phyloP scores from a whole-genome alignment of 371 early-diverging fungal genomes.

The Fennellomyces sp. region DNA sequence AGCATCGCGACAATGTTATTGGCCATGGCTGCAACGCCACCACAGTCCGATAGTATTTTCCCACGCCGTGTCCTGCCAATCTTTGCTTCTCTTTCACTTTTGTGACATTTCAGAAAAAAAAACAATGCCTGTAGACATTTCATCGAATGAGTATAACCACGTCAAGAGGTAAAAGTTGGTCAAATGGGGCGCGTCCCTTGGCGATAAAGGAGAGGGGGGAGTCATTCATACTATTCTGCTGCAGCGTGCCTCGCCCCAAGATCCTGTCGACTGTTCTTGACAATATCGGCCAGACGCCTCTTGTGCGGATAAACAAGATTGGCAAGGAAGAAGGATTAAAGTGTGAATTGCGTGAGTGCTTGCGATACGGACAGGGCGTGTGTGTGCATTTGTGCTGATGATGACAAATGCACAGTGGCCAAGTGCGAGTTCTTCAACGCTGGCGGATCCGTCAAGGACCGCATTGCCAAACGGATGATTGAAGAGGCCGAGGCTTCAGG shows the following conservation, averaged over 20 bases:
- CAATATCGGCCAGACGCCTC: constrained; percentile 95
- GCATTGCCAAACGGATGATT: constrained; percentile 95
- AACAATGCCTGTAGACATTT: constrained; percentile 6
- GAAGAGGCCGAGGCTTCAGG: constrained; percentile 94
- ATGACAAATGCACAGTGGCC: constrained; percentile 64
- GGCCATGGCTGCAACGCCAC: too few species aligned
- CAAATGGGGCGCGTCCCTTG: too few species aligned
- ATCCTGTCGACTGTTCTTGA: constrained; percentile 83
- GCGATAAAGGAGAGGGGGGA: too few species aligned
- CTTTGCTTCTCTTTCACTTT: neutral
- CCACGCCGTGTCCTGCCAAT: neutral
- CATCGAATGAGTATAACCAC: constrained; percentile 13
- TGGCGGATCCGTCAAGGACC: constrained; percentile 97
- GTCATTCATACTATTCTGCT: too few species aligned
- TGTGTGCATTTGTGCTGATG: neutral
- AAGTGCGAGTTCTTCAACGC: constrained; percentile 98
- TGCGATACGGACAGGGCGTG: neutral
- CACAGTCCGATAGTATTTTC: too few species aligned
- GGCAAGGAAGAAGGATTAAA: constrained; percentile 84
- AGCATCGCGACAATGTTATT: too few species aligned
- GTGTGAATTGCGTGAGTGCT: constrained; percentile 89
- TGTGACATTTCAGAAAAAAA: neutral
- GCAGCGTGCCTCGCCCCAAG: constrained; percentile 63
- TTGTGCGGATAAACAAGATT: constrained; percentile 89
- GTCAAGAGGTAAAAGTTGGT: constrained; percentile 5